Percentiles rank a stretch among this genome's conserved stretches.
phyloP scores from a whole-genome alignment of 2,329 filamentous ascomycete species.

The Fusarium circinatum region DNA sequence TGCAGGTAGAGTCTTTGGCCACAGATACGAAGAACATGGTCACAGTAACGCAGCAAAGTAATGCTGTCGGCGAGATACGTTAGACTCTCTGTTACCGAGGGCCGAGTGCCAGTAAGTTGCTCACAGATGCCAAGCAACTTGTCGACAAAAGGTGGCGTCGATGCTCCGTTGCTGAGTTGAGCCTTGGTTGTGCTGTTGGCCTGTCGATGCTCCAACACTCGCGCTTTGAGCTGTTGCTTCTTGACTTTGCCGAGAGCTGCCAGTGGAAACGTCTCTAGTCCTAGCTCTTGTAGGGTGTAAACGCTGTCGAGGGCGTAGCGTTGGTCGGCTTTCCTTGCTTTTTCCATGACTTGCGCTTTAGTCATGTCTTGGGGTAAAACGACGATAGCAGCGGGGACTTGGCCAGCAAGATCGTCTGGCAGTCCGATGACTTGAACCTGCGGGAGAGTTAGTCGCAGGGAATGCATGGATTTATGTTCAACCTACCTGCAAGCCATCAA shows the following conservation, averaged over 20 bases:
- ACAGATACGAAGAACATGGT: conserved; percentile 41
- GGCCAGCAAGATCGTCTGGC: conserved; percentile 57
- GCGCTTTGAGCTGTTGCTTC: conserved; percentile 50
- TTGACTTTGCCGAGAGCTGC: conserved; percentile 58
- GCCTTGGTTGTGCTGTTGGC: background rate
- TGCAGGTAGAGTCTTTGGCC: conserved; percentile 49
- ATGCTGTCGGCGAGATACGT: conserved; percentile 51
- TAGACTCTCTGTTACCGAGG: conserved; percentile 41
- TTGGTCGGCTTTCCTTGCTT: conserved; percentile 47
- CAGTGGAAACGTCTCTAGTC: conserved; percentile 50
- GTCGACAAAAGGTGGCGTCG: conserved; percentile 24
- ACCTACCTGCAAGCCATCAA: conserved; percentile 47
- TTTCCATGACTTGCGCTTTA: conserved; percentile 48
- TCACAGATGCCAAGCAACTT: conserved; percentile 45
- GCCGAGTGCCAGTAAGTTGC: conserved; percentile 44
- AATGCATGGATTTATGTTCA: background rate
- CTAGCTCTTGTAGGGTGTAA: conserved; percentile 55
- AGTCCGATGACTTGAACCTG: conserved; percentile 56
- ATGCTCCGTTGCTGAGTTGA: background rate
- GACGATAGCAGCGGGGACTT: conserved; percentile 59
- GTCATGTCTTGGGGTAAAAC: conserved; percentile 45
- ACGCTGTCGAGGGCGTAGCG: conserved; percentile 54
- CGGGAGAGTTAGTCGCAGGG: conserved; percentile 3
- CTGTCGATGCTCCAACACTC: conserved; percentile 33
- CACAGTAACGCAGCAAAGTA: conserved; percentile 51